A percentile compares a stretch with the other conserved stretches of the same genome.
Conservation (phyloP, 2,329 filamentous ascomycete species). For the Graphilbum ipis-grandicollis region DNA sequence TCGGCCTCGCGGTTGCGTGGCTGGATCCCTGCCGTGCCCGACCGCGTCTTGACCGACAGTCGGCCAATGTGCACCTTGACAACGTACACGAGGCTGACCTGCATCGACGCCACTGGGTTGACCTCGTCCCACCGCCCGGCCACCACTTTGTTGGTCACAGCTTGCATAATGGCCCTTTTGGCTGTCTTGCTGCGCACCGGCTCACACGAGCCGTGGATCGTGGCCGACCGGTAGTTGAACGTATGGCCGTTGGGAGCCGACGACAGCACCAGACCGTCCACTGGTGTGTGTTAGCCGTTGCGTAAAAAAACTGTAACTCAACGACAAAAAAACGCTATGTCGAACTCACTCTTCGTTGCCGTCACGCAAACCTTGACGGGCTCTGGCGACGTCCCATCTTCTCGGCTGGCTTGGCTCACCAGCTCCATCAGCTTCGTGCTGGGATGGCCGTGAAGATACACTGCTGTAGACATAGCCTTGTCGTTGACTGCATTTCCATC, state of each 20-base stretch:
- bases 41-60: slow-evolving; percentile 7
- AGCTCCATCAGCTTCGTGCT: slow-evolving; percentile 8
- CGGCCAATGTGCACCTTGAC: slow-evolving; percentile 6
- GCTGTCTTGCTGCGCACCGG: slow-evolving; percentile 1
- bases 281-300: not conserved
- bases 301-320: not conserved
- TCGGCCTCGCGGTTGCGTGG: slow-evolving; percentile 5
- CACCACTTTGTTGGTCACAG: slow-evolving; percentile 8
- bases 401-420: slow-evolving; percentile 5
- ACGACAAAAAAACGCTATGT: not conserved
- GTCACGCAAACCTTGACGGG: slow-evolving; percentile 9
- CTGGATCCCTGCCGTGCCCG: slow-evolving; percentile 7
- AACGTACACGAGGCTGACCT: slow-evolving; percentile 7
- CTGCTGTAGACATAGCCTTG: slow-evolving; percentile 1
- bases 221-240: slow-evolving; percentile 9
- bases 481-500: too few relatives aligned
- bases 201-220: slow-evolving; percentile 7
- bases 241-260: slow-evolving; percentile 9
- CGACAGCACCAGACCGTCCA: slow-evolving; percentile 8
- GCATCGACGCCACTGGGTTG: slow-evolving; percentile 7
- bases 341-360: slow-evolving; percentile 6
- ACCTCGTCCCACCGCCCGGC: slow-evolving; percentile 6
- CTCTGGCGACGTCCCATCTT: not conserved
- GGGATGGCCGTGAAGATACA: slow-evolving; percentile 9
- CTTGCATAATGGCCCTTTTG: slow-evolving; percentile 6